Evolutionary conservation across 2,329 filamentous ascomycete genomes (phyloP).

Genomic region (Verticillium longisporum): DNA sequence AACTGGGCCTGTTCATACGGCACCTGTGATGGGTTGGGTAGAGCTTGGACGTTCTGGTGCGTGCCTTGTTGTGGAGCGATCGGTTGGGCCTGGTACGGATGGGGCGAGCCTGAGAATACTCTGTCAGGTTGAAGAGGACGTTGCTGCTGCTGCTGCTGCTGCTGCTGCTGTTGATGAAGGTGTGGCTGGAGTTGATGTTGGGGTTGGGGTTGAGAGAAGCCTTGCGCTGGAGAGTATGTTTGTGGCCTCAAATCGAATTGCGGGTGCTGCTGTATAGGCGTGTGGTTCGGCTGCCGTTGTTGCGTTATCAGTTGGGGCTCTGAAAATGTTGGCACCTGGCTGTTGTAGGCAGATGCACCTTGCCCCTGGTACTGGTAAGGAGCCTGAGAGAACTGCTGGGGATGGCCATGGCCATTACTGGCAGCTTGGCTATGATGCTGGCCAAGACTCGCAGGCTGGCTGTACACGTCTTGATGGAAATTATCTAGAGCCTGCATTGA

Average conservation of each 20-base stretch:
- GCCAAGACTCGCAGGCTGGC: slow-evolving; percentile 27
- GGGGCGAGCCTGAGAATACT: slow-evolving; percentile 10
- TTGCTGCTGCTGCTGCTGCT: slow-evolving; percentile 10
- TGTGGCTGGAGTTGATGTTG: slow-evolving; percentile 17
- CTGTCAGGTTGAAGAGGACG: slow-evolving; percentile 10
- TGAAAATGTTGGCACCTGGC: slow-evolving; percentile 22
- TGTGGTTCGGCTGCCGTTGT: slow-evolving; percentile 24
- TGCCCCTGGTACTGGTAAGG: slow-evolving; percentile 25
- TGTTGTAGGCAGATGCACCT: slow-evolving; percentile 23
- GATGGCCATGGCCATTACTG: neutral
- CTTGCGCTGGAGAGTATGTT: slow-evolving; percentile 14
- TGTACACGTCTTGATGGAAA: slow-evolving; percentile 29
- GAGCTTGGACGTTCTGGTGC: slow-evolving; percentile 3
- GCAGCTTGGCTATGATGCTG: slow-evolving; percentile 15
- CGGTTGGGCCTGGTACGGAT: slow-evolving; percentile 5
- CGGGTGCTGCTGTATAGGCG: slow-evolving; percentile 22
- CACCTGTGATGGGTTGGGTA: neutral
- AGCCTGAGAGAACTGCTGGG: slow-evolving; percentile 23
- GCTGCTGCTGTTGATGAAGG: slow-evolving; percentile 11
- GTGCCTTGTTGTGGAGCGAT: neutral
- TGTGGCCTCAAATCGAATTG: slow-evolving; percentile 11
- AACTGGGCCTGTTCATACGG: slow-evolving; percentile 8
- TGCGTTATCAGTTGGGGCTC: slow-evolving; percentile 26
- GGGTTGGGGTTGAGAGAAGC: slow-evolving; percentile 17
- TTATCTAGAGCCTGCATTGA: slow-evolving; percentile 29